phyloP scores from a whole-genome alignment of 2,329 filamentous ascomycete genomes.

The Calonectria pteridis region DNA sequence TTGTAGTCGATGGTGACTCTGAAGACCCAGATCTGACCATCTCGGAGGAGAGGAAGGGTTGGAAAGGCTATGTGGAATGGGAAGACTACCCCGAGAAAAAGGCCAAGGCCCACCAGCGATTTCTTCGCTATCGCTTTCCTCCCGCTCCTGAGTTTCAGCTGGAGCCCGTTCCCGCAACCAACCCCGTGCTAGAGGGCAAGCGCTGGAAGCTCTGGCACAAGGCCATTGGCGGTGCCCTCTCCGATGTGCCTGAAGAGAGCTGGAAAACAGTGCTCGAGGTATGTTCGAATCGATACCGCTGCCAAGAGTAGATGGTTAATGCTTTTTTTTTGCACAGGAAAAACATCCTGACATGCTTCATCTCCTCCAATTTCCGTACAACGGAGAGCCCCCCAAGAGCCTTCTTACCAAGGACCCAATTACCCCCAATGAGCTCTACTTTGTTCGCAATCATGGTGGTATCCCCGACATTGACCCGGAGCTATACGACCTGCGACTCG shows the following conservation, averaged over 20 bases:
- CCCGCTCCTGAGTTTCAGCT: conserved; percentile 68
- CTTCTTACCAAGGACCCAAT: conserved; percentile 67
- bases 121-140: conserved; percentile 42
- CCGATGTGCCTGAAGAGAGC: conserved; percentile 66
- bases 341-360: conserved; percentile 73
- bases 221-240: conserved; percentile 56
- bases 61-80: conserved; percentile 69
- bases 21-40: not conserved
- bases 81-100: conserved; percentile 78
- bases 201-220: conserved; percentile 71
- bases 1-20: not conserved
- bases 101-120: conserved; percentile 66
- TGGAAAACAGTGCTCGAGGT: conserved; percentile 65
- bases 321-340: conserved; percentile 49
- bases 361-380: conserved; percentile 73
- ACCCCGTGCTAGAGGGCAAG: conserved; percentile 68
- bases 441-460: conserved; percentile 79
- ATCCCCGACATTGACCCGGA: conserved; percentile 74
- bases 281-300: not conserved
- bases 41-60: conserved; percentile 53
- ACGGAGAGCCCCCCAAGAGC: conserved; percentile 71
- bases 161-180: conserved; percentile 65
- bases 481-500: conserved; percentile 65
- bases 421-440: conserved; percentile 70
- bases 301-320: not conserved